phyloP scores from a whole-genome alignment of 495 filamentous ascomycete species.

The Glarea lozoyensis region DNA sequence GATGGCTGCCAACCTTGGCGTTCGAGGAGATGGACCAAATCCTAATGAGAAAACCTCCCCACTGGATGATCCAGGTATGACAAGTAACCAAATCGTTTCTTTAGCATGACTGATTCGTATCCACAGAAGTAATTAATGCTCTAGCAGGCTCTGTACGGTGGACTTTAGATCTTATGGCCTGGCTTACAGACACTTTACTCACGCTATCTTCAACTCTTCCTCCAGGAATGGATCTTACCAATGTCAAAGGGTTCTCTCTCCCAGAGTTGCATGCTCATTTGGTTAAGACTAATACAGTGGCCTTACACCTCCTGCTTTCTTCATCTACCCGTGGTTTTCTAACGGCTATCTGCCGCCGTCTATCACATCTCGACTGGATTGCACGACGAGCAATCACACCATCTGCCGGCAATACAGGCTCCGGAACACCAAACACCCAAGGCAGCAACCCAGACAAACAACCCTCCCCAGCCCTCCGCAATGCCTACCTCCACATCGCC shows the following conservation, averaged over 20 bases:
- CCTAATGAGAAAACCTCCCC: conserved; percentile 35
- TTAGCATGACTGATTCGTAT: too few species aligned
- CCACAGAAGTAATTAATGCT: conserved; percentile 42
- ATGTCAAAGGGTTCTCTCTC: conserved; percentile 37
- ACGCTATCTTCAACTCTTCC: conserved; percentile 17
- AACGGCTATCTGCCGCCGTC: conserved; percentile 55
- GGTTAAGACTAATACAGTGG: conserved; percentile 36
- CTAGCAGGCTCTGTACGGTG: conserved; percentile 51
- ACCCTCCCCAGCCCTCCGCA: conserved; percentile 31
- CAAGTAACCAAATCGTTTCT: too few species aligned
- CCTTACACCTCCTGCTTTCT: conserved; percentile 61
- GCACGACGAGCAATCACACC: conserved; percentile 20
- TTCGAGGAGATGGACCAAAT: conserved; percentile 29
- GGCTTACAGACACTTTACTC: conserved; percentile 51
- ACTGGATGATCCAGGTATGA: conserved; percentile 45
- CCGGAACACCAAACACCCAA: conserved; percentile 32
- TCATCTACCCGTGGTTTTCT: conserved; percentile 67
- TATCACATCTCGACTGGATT: conserved; percentile 37
- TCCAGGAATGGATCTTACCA: conserved; percentile 23
- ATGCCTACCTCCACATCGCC: conserved; percentile 40
- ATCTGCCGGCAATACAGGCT: conserved; percentile 10
- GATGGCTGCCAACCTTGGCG: conserved; percentile 43
- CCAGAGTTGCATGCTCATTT: conserved; percentile 36
- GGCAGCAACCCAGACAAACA: conserved; percentile 26
- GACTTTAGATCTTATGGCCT: conserved; percentile 60